Base-by-base conservation (phyloP, 2,329 filamentous ascomycete genomes). In the Penicillium aurantiogriseum region DNA sequence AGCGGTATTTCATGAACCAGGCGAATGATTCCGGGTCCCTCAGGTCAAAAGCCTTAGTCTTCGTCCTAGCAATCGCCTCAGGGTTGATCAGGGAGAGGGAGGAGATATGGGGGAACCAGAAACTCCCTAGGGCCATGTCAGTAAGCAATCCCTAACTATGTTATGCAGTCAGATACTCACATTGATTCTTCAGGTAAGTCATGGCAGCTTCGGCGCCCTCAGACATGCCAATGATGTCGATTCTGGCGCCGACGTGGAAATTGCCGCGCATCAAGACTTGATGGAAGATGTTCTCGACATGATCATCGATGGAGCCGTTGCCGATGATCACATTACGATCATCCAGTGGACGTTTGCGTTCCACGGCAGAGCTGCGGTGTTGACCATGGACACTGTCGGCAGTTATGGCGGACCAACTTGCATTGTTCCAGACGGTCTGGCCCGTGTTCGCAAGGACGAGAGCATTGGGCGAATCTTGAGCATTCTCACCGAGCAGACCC, bases 401-500 rank as follows among this genome's bases (percentile, higher is more conserved):
- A 1, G 84, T 89, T 59, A 96, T 78, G 0, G 85, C 80, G 48
- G 83, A 81, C 51, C 81, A 75, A 1, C 81, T 81, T 51, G 83
- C 81, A 40, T 89, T 85, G 71, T 89, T 90, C 87, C 91, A 97
- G 66, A 87, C 79, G 19, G 90, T 77, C 74, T 95, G 87, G 5
- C 90, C 91, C 4, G 85, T 80, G 70, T 96, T 97, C 45, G 91
- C 84, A 27, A 96, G 77, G 29, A 97, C 76, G 55, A 97, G 76
- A 3, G 71, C 63, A 0, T 68, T 55, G 29, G 21, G 79, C 75
- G 54, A 38, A 36, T 57, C 54, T 38, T 50, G 50, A 44, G 38
- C 52, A 40, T 51, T 39, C 2, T 59, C 50, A 3, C 54, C 53
- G 36, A 78, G 72, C 15, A 84, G 69, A 23, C 77, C 73, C 48